A percentile compares a stretch with the other conserved stretches of the same genome.
Conservation (phyloP, 1,284 basidiomycete species). For the Cystobasidium pallidum region DNA sequence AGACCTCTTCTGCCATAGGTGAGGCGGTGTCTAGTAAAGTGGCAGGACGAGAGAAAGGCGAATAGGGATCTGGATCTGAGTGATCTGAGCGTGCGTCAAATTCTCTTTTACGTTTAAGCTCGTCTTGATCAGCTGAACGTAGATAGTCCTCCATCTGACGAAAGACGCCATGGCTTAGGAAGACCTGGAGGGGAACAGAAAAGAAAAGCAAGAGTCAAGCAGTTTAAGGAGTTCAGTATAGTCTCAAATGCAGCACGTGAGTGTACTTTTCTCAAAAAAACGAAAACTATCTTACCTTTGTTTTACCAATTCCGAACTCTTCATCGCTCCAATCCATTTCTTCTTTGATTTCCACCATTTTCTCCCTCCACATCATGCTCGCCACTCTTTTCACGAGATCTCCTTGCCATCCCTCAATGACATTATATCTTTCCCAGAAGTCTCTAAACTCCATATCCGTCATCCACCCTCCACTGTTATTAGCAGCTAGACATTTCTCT, state of each 20-base stretch:
- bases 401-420: slow-evolving; percentile 61
- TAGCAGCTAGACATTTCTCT: slow-evolving; percentile 59
- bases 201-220: not conserved
- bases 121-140: slow-evolving; percentile 77
- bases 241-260: too few species aligned
- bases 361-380: slow-evolving; percentile 56
- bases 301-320: slow-evolving; percentile 77
- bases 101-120: slow-evolving; percentile 75
- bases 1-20: slow-evolving; percentile 21
- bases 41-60: slow-evolving; percentile 75
- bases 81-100: slow-evolving; percentile 62
- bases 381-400: slow-evolving; percentile 60
- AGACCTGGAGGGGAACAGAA: slow-evolving; percentile 65
- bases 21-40: slow-evolving; percentile 45
- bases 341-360: slow-evolving; percentile 60
- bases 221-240: too few species aligned
- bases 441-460: slow-evolving; percentile 79
- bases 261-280: not conserved
- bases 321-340: slow-evolving; percentile 69
- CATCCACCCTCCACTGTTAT: slow-evolving; percentile 25
- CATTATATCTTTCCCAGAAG: slow-evolving; percentile 80
- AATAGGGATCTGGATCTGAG: slow-evolving; percentile 68
- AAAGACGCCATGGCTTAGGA: slow-evolving; percentile 84
- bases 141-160: slow-evolving; percentile 86
- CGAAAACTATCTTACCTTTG: slow-evolving; percentile 65